Evolutionary conservation across 2,329 filamentous ascomycete genomes (phyloP).

Genomic region (Alternaria sp.): DNA sequence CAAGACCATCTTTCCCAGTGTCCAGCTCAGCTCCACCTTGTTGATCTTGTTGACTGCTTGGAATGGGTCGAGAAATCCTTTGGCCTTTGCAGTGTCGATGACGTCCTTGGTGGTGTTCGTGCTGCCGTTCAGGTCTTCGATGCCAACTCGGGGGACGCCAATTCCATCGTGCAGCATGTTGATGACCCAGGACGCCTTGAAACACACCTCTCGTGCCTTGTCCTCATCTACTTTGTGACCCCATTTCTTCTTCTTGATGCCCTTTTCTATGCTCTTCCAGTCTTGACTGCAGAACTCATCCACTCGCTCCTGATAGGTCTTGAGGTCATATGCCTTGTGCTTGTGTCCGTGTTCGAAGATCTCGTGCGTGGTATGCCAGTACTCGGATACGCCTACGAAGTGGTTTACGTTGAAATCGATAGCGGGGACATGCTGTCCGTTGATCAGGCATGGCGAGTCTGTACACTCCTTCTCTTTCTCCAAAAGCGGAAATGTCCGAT

Average conservation of each 20-base stretch:
- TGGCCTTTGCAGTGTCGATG: conserved; percentile 70
- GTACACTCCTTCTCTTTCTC: conserved; percentile 87
- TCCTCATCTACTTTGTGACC: conserved; percentile 75
- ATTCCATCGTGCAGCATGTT: conserved; percentile 96
- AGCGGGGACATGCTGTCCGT: conserved; percentile 89
- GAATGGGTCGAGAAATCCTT: conserved; percentile 83
- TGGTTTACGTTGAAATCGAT: conserved; percentile 98
- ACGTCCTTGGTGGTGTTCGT: conserved; percentile 77
- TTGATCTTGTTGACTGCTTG: conserved; percentile 92
- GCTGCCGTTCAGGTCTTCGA: conserved; percentile 66
- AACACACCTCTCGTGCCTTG: conserved; percentile 86
- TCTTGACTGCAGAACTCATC: conserved; percentile 82
- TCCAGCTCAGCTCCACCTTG: conserved; percentile 94
- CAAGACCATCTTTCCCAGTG: conserved; percentile 92
- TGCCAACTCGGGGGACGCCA: conserved; percentile 82
- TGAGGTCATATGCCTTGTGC: conserved; percentile 83
- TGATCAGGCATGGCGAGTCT: conserved; percentile 84
- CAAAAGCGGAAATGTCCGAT: conserved; percentile 80
- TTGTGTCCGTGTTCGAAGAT: conserved; percentile 82
- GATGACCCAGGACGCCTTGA: conserved; percentile 98
- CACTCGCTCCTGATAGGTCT: conserved; percentile 85
- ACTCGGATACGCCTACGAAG: conserved; percentile 96
- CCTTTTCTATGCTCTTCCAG: conserved; percentile 77
- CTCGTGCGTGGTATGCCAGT: conserved; percentile 98
- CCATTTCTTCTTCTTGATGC: conserved; percentile 70